Conservation (phyloP, 2,329 filamentous ascomycete species). For the Aspergillus sp. region DNA sequence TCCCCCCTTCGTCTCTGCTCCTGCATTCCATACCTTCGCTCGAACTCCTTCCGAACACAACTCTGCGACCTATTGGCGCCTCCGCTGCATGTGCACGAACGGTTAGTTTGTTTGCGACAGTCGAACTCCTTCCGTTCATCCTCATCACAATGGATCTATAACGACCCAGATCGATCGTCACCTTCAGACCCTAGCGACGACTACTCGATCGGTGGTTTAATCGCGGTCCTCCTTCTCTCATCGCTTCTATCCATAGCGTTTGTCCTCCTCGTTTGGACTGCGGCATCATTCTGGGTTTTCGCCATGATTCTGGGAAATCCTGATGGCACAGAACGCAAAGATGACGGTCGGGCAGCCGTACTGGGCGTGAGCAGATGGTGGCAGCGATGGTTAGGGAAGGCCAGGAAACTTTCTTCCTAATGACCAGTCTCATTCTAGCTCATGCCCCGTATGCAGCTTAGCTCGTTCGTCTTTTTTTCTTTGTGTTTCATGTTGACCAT, state of each 20-base stretch:
- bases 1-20: conserved; percentile 53
- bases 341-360: conserved; percentile 58
- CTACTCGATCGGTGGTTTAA: conserved; percentile 35
- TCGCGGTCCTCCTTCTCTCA: conserved; percentile 51
- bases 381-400: conserved; percentile 51
- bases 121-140: conserved; percentile 16
- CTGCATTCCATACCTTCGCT: conserved; percentile 35
- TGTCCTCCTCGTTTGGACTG: conserved; percentile 54
- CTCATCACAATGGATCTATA: conserved; percentile 31
- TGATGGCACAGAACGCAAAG: conserved; percentile 54
- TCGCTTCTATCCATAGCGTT: conserved; percentile 54
- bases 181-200: conserved; percentile 26
- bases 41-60: conserved; percentile 45
- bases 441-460: too few species aligned
- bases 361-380: conserved; percentile 56
- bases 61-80: conserved; percentile 50
- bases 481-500: conserved; percentile 14
- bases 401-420: conserved; percentile 16
- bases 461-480: neutral
- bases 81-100: conserved; percentile 45
- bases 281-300: conserved; percentile 60
- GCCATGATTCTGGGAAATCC: conserved; percentile 59
- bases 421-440: conserved; percentile 2
- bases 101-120: conserved; percentile 24
- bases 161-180: conserved; percentile 34